Conservation (phyloP, 2,329 filamentous ascomycete species). For the Diaporthe sp. region DNA sequence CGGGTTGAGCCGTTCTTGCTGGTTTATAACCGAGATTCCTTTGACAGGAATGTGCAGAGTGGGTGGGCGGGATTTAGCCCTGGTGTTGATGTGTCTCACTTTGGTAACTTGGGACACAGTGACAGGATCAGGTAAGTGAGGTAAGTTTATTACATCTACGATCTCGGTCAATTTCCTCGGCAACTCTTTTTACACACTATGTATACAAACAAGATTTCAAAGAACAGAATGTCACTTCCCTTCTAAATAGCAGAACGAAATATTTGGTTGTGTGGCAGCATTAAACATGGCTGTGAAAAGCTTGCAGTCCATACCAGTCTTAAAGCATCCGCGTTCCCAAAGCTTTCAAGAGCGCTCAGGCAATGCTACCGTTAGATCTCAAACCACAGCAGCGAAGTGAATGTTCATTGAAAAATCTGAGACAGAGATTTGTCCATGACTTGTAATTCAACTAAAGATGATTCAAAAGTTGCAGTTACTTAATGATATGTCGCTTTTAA, state of each 20-base stretch:
- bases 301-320: too few species aligned
- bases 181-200: not conserved
- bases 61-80: slow-evolving; percentile 14
- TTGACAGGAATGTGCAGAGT: not conserved
- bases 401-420: not conserved
- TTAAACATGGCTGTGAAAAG: too few species aligned
- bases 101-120: not conserved
- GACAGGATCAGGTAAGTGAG: not conserved
- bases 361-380: not conserved
- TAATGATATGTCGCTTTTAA: not conserved
- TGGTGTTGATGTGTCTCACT: not conserved
- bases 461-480: not conserved
- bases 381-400: not conserved
- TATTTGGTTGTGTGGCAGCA: too few species aligned
- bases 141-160: not conserved
- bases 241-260: too few species aligned
- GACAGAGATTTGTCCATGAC: not conserved
- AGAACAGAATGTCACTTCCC: not conserved
- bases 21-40: slow-evolving; percentile 23
- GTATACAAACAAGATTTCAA: not conserved
- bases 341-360: not conserved
- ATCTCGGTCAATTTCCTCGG: not conserved
- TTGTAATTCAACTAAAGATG: slow-evolving; percentile 1
- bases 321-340: too few species aligned
- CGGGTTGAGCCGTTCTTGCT: slow-evolving; percentile 1